Percentiles rank a stretch among this genome's conserved stretches.
These are phyloP conservation scores for Barnettozyma californica DNA, from an alignment of 805 yeast genomes.

Conservation along the genomic window DNA sequence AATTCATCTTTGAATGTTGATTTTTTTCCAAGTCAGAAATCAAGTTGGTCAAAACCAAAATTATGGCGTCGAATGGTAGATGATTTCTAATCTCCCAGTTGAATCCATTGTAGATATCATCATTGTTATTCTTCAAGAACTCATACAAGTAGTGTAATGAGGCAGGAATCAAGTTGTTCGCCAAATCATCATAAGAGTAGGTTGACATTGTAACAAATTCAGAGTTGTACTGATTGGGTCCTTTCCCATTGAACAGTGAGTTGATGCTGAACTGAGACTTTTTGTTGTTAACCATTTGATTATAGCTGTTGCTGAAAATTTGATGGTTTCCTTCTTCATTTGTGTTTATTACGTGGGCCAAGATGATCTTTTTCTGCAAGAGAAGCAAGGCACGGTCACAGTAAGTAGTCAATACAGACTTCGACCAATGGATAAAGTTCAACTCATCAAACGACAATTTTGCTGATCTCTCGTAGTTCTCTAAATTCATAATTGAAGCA, in stretches of 20 bases:
- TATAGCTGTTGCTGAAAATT: slow-evolving; percentile 23
- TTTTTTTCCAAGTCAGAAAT: slow-evolving; percentile 42
- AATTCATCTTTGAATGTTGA: slow-evolving; percentile 21
- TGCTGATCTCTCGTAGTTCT: slow-evolving; percentile 30
- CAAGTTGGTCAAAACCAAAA: slow-evolving; percentile 45
- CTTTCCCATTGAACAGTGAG: slow-evolving; percentile 13
- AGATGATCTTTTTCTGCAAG: slow-evolving; percentile 34
- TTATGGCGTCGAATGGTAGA: slow-evolving; percentile 56
- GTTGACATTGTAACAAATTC: slow-evolving; percentile 5
- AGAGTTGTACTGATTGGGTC: slow-evolving; percentile 5
- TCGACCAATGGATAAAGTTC: slow-evolving; percentile 43
- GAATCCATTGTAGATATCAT: slow-evolving; percentile 42
- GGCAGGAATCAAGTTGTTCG: slow-evolving; percentile 50
- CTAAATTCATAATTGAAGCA: slow-evolving; percentile 40
- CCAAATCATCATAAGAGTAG: slow-evolving; percentile 47
- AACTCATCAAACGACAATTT: slow-evolving; percentile 32
- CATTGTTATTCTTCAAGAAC: slow-evolving; percentile 45
- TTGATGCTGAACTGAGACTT: slow-evolving; percentile 24
- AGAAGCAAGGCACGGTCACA: slow-evolving; percentile 49
- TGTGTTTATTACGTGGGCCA: slow-evolving; percentile 24
- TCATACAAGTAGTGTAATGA: slow-evolving; percentile 52
- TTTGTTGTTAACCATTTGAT: slow-evolving; percentile 26
- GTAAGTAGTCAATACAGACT: slow-evolving; percentile 43
- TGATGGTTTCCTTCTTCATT: slow-evolving; percentile 23
- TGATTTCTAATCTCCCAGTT: slow-evolving; percentile 59